Evolutionary conservation across 305 asterid species (phyloP), one percentile per base, ranked within the genome.

Genomic region (Stenogyne calaminthoides): DNA sequence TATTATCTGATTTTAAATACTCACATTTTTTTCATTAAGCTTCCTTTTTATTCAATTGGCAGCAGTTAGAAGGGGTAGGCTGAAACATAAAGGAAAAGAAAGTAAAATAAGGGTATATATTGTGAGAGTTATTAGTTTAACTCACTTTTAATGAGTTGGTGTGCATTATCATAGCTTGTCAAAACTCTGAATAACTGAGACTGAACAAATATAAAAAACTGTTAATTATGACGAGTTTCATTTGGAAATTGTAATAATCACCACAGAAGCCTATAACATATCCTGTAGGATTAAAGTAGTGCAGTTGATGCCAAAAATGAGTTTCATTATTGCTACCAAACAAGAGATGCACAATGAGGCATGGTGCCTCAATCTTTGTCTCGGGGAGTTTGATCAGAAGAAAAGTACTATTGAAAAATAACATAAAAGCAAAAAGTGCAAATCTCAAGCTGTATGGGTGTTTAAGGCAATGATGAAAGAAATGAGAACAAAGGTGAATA

Each of bases 61-160:
- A 73, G 64, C 74, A 39, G n/a, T 58, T 36, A 68, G 57, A 66
- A 42, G 59, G 62, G 8, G 29, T 65, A 42, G 58, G 69, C 54
- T 80, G 64, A 64, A 61, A 71, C 16, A 61, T 60, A 18, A 37
- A 75, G 15, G 36, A 29, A 70, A 44, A 67, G 58, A 65, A 46
- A 22, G 2, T 34, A 47, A 34, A 22, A 40, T 6, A 6, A 9
- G 15, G 34, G 42, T 3, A 51, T 11, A 32, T 40, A 15, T 7
- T 5, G 15, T 18, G 20, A 29, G 46, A 40, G 56, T 57, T 56
- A 29, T 51, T 56, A 32, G 16, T 22, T 36, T 22, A 29, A 47
- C 34, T 46, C 20, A 37, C 2, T 2, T 57, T n/a, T 12, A 66
- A 12, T 67, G 69, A 16, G 55, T 39, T 62, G 6, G 51, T 9